Conservation (phyloP, 2,329 filamentous ascomycete species). For the Curvularia lunata region DNA sequence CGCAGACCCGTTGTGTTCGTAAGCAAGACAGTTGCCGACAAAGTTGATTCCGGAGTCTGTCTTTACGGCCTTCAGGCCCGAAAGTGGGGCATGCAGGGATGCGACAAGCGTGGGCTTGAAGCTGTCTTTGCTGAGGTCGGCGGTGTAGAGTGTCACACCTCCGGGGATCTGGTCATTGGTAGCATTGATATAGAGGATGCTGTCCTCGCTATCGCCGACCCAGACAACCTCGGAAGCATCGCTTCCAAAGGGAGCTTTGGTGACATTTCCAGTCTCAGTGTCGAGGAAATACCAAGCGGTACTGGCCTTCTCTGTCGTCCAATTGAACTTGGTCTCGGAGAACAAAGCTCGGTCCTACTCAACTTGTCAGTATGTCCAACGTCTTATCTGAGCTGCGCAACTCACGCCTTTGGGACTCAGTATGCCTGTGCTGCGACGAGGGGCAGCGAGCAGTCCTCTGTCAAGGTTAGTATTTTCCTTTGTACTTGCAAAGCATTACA, state of each 20-base stretch:
- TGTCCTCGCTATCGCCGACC: slow-evolving; percentile 42
- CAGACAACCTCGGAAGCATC: slow-evolving; percentile 45
- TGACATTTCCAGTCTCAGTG: slow-evolving; percentile 39
- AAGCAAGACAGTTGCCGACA: slow-evolving; percentile 65
- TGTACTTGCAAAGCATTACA: background rate
- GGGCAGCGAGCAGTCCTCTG: slow-evolving; percentile 35
- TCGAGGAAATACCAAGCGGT: slow-evolving; percentile 55
- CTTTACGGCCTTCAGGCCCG: slow-evolving; percentile 56
- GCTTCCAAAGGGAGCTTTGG: slow-evolving; percentile 42
- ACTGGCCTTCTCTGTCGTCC: slow-evolving; percentile 50
- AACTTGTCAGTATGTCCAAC: slow-evolving; percentile 7
- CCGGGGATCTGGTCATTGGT: slow-evolving; percentile 63
- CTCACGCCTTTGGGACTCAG: slow-evolving; percentile 45
- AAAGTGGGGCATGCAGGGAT: slow-evolving; percentile 55
- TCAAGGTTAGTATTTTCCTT: slow-evolving; percentile 9
- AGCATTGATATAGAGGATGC: slow-evolving; percentile 69
- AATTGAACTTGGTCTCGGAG: slow-evolving; percentile 46
- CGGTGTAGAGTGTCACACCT: slow-evolving; percentile 45
- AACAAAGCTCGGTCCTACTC: slow-evolving; percentile 42
- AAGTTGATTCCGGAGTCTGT: slow-evolving; percentile 54
- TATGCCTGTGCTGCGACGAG: slow-evolving; percentile 41
- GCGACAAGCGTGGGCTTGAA: slow-evolving; percentile 43
- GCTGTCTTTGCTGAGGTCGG: slow-evolving; percentile 34
- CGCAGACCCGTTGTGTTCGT: slow-evolving; percentile 68
- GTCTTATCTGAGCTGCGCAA: background rate